Conservation (phyloP, 192 early-diverging fungal species). For the Coemansia sp. region DNA sequence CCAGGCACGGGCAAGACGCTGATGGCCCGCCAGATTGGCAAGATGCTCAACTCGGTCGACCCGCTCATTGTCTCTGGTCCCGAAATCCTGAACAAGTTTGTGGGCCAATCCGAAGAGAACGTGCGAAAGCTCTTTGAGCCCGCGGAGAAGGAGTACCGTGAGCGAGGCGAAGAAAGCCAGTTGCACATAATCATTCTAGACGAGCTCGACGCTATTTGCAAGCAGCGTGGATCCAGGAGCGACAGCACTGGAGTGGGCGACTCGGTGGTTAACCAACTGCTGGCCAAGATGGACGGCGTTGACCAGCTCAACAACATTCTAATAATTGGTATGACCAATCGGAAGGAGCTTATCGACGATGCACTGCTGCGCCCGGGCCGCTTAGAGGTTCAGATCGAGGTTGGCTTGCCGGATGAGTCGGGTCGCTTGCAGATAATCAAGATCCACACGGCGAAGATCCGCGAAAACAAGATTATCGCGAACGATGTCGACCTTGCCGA, state of each 20-base stretch:
- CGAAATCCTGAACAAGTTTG: conserved; percentile 94
- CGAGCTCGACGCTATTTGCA: conserved; percentile 98
- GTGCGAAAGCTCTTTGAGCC: conserved; percentile 94
- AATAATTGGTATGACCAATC: conserved; percentile 98
- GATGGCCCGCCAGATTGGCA: conserved; percentile 98
- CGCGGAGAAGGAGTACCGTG: conserved; percentile 94
- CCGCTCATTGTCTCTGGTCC: conserved; percentile 96
- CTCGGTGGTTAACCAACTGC: conserved; percentile 95
- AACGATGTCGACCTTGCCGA: conserved; percentile 80
- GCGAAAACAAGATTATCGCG: conserved; percentile 74
- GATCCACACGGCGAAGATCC: conserved; percentile 88
- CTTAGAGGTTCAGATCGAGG: conserved; percentile 97
- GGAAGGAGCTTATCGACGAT: conserved; percentile 98
- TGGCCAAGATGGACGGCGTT: conserved; percentile 99
- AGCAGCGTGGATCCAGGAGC: conserved; percentile 89
- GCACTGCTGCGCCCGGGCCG: conserved; percentile 93
- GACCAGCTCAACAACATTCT: conserved; percentile 98
- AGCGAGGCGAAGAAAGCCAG: conserved; percentile 82
- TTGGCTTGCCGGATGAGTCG: conserved; percentile 87
- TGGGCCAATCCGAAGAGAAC: conserved; percentile 96
- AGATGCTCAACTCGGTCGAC: conserved; percentile 95
- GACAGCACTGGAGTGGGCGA: conserved; percentile 95
- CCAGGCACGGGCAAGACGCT: conserved; percentile 98
- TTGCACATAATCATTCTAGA: conserved; percentile 99
- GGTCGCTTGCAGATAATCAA: conserved; percentile 94